These are phyloP conservation scores for Eleusine coracana DNA, from an alignment of 176 grass and related monocot species.

Conservation along the genomic window DNA sequence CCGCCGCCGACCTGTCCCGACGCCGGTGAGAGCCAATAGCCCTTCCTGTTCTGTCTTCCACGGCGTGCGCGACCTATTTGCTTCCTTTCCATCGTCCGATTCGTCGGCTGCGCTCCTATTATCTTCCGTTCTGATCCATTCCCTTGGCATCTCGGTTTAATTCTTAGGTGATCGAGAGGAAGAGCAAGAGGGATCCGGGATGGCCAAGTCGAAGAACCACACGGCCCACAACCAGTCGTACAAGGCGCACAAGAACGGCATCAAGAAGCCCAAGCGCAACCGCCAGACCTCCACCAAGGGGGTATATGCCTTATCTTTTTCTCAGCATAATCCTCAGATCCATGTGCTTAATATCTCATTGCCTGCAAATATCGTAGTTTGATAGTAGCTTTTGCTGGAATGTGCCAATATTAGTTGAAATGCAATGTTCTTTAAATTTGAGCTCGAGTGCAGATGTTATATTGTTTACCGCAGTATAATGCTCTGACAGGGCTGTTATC, in stretches of 20 bases:
- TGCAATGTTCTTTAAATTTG: not conserved
- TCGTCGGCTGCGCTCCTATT: not conserved
- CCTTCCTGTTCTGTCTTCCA: not conserved
- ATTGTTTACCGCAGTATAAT: not conserved
- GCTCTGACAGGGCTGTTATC: not conserved
- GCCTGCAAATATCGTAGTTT: not conserved
- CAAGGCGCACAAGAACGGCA: constrained; percentile 90
- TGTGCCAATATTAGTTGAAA: not conserved
- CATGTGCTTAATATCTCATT: not conserved
- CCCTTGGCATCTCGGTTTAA: not conserved
- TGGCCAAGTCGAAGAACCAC: constrained; percentile 98
- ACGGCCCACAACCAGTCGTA: constrained; percentile 88
- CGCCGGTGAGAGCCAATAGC: constrained; percentile 17
- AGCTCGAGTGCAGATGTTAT: not conserved
- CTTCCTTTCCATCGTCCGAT: not conserved
- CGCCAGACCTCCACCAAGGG: constrained; percentile 90
- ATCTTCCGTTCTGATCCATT: not conserved
- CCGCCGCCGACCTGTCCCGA: constrained; percentile 35
- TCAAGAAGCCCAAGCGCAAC: constrained; percentile 84
- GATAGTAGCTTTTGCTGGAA: not conserved
- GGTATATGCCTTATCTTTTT: constrained; percentile 32
- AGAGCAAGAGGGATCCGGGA: constrained; percentile 36
- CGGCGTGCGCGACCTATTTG: not conserved
- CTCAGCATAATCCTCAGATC: not conserved
- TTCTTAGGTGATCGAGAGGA: constrained; percentile 17